phyloP scores from a whole-genome alignment of 495 filamentous ascomycete genomes.

The Penicillium coffeae region DNA sequence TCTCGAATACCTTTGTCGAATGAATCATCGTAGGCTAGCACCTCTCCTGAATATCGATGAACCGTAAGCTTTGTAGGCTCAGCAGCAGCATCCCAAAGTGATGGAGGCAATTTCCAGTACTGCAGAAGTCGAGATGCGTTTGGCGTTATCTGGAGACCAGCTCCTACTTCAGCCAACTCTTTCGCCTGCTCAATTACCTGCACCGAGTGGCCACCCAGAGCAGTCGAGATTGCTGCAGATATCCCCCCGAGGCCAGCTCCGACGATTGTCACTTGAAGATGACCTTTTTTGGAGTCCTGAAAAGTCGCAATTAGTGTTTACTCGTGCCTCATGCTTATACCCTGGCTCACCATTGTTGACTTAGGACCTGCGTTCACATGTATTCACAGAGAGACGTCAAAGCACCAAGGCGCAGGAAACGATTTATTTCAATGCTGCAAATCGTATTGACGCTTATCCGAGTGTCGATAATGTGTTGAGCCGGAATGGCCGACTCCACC shows the following conservation, averaged over 20 bases:
- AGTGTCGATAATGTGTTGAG: too few species aligned
- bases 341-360: too few species aligned
- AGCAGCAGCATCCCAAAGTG: constrained; percentile 44
- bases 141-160: constrained; percentile 56
- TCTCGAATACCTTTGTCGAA: constrained; percentile 40
- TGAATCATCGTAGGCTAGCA: constrained; percentile 49
- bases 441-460: background rate
- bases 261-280: constrained; percentile 29
- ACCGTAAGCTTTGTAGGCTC: constrained; percentile 53
- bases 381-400: too few species aligned
- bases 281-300: constrained; percentile 22
- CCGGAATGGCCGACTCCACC: constrained; percentile 4
- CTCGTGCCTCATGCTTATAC: too few species aligned
- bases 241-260: constrained; percentile 58
- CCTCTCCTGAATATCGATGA: constrained; percentile 51
- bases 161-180: constrained; percentile 52
- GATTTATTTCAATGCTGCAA: background rate
- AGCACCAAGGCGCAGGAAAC: too few species aligned
- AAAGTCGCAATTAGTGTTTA: background rate
- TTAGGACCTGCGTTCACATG: too few species aligned
- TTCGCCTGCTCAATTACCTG: constrained; percentile 59
- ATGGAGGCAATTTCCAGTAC: constrained; percentile 49
- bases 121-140: constrained; percentile 52
- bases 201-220: constrained; percentile 58
- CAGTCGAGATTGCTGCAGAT: constrained; percentile 57